phyloP scores from a whole-genome alignment of 1,284 basidiomycete species.

The Cutaneotrichosporon sp. region DNA sequence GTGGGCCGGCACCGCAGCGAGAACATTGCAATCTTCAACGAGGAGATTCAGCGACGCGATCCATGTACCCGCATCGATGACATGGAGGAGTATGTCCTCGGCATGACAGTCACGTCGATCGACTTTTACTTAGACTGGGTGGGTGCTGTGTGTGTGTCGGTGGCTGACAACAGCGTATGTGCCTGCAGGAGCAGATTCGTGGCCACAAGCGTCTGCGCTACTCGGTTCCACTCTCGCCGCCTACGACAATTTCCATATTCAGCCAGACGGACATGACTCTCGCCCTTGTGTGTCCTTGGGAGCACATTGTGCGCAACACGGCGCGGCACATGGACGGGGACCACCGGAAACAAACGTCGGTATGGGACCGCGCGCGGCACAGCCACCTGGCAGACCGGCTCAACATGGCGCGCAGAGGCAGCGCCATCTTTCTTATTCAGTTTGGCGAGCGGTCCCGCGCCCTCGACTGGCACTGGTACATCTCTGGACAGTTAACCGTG shows the following conservation, averaged over 20 bases:
- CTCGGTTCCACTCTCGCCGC: slow-evolving; percentile 33
- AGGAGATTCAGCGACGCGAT: slow-evolving; percentile 31
- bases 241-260: slow-evolving; percentile 39
- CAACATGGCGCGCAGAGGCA: slow-evolving; percentile 6
- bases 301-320: slow-evolving; percentile 9
- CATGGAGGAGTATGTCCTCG: slow-evolving; percentile 43
- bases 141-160: slow-evolving; percentile 6
- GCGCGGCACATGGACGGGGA: background rate
- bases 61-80: slow-evolving; percentile 38
- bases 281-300: slow-evolving; percentile 19
- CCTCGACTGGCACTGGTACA: slow-evolving; percentile 47
- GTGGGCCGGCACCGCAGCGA: slow-evolving; percentile 41
- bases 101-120: slow-evolving; percentile 37
- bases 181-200: slow-evolving; percentile 28
- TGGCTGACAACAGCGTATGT: slow-evolving; percentile 18
- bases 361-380: slow-evolving; percentile 5
- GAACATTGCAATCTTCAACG: slow-evolving; percentile 30
- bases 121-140: slow-evolving; percentile 46
- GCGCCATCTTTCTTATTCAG: slow-evolving; percentile 38
- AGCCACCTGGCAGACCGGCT: slow-evolving; percentile 9
- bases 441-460: slow-evolving; percentile 38
- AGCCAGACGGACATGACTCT: slow-evolving; percentile 41
- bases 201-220: slow-evolving; percentile 39
- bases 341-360: background rate
- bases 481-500: slow-evolving; percentile 39